Evolutionary conservation across 768 basidiomycete species (phyloP), one percentile per base, ranked within the genome.

Genomic region (Cystobasidium ongulense): DNA sequence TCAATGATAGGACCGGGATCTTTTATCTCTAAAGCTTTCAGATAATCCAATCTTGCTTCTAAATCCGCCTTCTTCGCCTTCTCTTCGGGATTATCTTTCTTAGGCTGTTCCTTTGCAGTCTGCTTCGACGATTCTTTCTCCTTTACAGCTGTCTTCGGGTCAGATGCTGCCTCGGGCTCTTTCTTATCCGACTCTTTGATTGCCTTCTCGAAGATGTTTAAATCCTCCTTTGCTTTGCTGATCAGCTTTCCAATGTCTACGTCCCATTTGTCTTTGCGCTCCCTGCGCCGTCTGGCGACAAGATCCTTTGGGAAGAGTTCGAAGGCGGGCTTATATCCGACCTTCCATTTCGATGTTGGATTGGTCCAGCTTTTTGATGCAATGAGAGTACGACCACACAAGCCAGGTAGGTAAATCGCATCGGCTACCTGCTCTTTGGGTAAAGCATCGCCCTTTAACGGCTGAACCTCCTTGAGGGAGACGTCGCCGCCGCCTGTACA

Each of bases 1-100:
- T 75, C 74, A 13, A 75, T 25, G 23, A 75, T 66, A 1, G 74
- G 74, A 23, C 74, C 74, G 13, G 54, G 70, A 63, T 75, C 74
- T 2, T 72, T 52, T 17, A 50, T 33, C 21, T 43, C 25, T 21
- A 75, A 36, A 5, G 70, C 74, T 39, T 75, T 70, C 2, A 75
- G 65, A 43, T 39, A 72, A 15, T 21, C 38, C n/a, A 75, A 31
- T 43, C 61, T 46, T n/a, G 73, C 74, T 29, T 71, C 46, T 15
- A 75, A 38, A 50, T 75, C 74, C 27, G 54, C 53, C 52, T 75
- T 75, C 67, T 71, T 61, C 17, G 64, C 52, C 43, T 72, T 71
- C 15, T 36, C 23, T 33, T 54, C 66, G 27, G 27, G 4, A 50
- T 52, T 50, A 10, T 41, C 39, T 17, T 54, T 53, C 25, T 41